Evolutionary conservation across 2,329 filamentous ascomycete species (phyloP).

Genomic region (Chaetoscypha palmicola): DNA sequence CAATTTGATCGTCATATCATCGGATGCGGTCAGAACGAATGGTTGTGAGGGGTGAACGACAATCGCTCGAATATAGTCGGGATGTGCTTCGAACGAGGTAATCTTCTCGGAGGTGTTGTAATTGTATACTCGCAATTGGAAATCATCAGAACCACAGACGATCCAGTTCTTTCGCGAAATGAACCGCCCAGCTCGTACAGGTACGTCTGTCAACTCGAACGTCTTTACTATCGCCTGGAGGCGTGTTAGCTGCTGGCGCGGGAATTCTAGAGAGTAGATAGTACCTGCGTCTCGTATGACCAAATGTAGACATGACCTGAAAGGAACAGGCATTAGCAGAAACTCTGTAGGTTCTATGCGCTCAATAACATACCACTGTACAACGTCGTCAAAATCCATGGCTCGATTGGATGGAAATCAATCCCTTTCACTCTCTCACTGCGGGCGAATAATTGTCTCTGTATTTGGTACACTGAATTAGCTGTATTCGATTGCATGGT

Average conservation of each 20-base stretch:
- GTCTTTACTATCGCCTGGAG: slow-evolving; percentile 84
- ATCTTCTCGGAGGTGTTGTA: slow-evolving; percentile 99
- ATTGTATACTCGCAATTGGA: slow-evolving; percentile 84
- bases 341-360: slow-evolving; percentile 18
- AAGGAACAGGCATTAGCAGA: slow-evolving; percentile 24
- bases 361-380: slow-evolving; percentile 68
- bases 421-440: slow-evolving; percentile 96
- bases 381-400: slow-evolving; percentile 92
- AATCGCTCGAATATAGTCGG: slow-evolving; percentile 96
- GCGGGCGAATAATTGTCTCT: slow-evolving; percentile 79
- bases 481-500: slow-evolving; percentile 21
- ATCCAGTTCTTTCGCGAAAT: slow-evolving; percentile 99
- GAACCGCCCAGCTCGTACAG: slow-evolving; percentile 92
- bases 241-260: slow-evolving; percentile 12
- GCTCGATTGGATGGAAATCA: slow-evolving; percentile 94
- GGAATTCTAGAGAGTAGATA: slow-evolving; percentile 7
- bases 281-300: slow-evolving; percentile 86
- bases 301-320: slow-evolving; percentile 96
- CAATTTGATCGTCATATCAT: slow-evolving; percentile 97
- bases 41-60: slow-evolving; percentile 92
- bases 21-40: slow-evolving; percentile 89
- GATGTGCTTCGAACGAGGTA: slow-evolving; percentile 92
- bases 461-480: slow-evolving; percentile 35
- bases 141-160: slow-evolving; percentile 90
- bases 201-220: slow-evolving; percentile 97